Conservation (phyloP, 1,284 basidiomycete genomes). For the Phellopilus nigrolimitatus region DNA sequence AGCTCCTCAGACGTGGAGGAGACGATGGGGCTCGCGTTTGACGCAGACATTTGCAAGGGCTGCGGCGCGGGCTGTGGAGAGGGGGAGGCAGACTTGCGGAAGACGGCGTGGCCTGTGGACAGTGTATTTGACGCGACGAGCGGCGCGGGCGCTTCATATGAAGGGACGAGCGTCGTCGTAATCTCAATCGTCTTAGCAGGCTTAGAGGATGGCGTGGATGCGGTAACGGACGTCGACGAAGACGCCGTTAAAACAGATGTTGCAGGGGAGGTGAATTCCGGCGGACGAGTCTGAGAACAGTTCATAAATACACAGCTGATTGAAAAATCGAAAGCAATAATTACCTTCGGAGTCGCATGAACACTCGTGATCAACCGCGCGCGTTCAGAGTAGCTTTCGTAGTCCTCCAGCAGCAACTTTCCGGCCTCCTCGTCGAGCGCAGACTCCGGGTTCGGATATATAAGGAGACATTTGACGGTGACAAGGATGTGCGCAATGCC, state of each 20-base stretch:
- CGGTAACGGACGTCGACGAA: slow-evolving; percentile 20
- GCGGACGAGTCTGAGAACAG: slow-evolving; percentile 45
- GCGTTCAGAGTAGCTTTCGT: slow-evolving; percentile 78
- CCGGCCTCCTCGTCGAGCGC: slow-evolving; percentile 94
- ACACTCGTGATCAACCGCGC: slow-evolving; percentile 82
- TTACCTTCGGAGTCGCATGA: slow-evolving; percentile 66
- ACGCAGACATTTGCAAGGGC: slow-evolving; percentile 13
- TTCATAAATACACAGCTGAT: slow-evolving; percentile 3
- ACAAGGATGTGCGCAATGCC: slow-evolving; percentile 88
- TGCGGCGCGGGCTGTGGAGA: slow-evolving; percentile 11
- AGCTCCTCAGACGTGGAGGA: slow-evolving; percentile 12
- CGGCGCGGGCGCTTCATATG: slow-evolving; percentile 25
- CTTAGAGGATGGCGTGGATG: slow-evolving; percentile 25
- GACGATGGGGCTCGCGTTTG: slow-evolving; percentile 1
- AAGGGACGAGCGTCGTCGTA: slow-evolving; percentile 23
- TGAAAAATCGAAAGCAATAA: slow-evolving; percentile 9
- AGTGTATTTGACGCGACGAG: slow-evolving; percentile 9
- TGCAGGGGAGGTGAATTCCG: slow-evolving; percentile 58
- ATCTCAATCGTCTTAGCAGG: slow-evolving; percentile 21
- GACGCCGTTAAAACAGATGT: slow-evolving; percentile 21
- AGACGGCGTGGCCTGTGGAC: slow-evolving; percentile 13
- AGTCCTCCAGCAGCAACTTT: slow-evolving; percentile 85
- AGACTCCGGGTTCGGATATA: slow-evolving; percentile 94
- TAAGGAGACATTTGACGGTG: slow-evolving; percentile 91
- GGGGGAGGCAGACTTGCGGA: slow-evolving; percentile 21